phyloP scores from a whole-genome alignment of 176 grass and related monocot genomes.

The Oryza australiensis region DNA sequence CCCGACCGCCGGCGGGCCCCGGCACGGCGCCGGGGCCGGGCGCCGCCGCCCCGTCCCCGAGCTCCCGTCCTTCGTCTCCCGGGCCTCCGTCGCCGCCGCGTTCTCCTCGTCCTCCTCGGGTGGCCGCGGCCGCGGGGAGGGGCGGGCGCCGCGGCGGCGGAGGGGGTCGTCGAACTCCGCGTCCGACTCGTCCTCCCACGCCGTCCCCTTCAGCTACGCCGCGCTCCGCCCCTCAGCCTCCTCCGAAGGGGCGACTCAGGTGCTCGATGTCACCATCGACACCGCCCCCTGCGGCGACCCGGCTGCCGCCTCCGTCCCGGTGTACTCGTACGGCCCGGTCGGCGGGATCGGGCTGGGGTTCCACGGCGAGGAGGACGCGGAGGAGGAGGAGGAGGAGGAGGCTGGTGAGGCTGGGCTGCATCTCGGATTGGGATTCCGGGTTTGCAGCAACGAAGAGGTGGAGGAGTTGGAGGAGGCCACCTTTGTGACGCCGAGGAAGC shows the following conservation, averaged over 20 bases:
- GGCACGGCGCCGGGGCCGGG: conserved; percentile 34
- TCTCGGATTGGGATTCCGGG: conserved; percentile 62
- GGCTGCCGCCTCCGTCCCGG: conserved; percentile 16
- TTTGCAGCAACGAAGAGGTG: conserved; percentile 20
- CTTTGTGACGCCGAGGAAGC: conserved; percentile 45
- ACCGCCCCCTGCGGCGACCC: conserved; percentile 40
- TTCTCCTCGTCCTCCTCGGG: conserved; percentile 39
- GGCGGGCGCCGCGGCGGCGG: background rate
- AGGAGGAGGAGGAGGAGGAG: conserved; percentile 42
- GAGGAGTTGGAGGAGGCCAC: conserved; percentile 33
- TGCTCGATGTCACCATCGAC: conserved; percentile 34
- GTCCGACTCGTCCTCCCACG: conserved; percentile 10
- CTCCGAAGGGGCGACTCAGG: background rate
- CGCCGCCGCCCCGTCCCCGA: conserved; percentile 43
- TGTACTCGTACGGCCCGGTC: conserved; percentile 53
- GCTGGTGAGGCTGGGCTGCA: conserved; percentile 21
- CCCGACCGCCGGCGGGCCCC: conserved; percentile 60
- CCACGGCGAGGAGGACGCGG: conserved; percentile 36
- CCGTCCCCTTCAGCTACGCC: conserved; percentile 43
- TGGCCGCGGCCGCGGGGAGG: background rate
- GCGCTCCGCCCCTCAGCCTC: background rate
- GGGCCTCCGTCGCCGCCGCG: conserved; percentile 38
- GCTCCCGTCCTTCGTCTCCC: conserved; percentile 51
- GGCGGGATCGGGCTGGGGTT: conserved; percentile 43
- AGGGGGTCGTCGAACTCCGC: background rate